Evolutionary conservation across 257 asterid genomes (phyloP), one percentile per base, ranked within the genome.

Genomic region (Salvia hispanica): DNA sequence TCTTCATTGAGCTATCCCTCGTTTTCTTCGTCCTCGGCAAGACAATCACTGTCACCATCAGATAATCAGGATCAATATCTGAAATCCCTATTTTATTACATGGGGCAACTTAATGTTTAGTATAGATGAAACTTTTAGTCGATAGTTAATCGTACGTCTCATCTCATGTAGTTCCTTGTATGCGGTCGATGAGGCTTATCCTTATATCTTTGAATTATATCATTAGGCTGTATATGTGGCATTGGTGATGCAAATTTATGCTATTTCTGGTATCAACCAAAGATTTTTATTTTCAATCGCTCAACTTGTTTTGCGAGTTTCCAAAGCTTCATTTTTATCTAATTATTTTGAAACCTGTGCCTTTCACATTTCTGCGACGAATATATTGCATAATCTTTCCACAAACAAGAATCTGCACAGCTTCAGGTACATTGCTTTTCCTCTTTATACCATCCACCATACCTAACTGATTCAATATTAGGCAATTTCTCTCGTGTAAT

Each of bases 1-100:
- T 91, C 91, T 91, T 91, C 82, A 79, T 83, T 8, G 92, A 91
- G 84, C 74, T 91, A 39, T 88, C 97, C 0, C 84, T 91, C 54
- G 92, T 76, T 69, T 86, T 85, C 84, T 91, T 91, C 39, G 90
- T 91, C 18, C 93, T 91, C 0, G 97, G 97, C 72, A 91, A 88
- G 88, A 91, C 97, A 25, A 67, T 91, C 39, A 77, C 85, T 10
- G 54, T 90, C 44, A 80, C 83, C 40, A 70, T 75, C 67, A 80
- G 84, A 72, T 37, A 5, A 37, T 4, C 8, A 5, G 5, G 0
- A 4, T 8, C 8, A 6, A 37, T 3, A 3, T 37, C 42, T 37
- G 42, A 37, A 37, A 37, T 7, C 42, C 42, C 42, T 7, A 6
- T 37, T 37, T 37, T 37, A 3, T 37, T 37, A 37, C 42, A 37